Evolutionary conservation across 176 grass and related monocot species (phyloP), one percentile per base, ranked within the genome.

Genomic region (Avena sativa): DNA sequence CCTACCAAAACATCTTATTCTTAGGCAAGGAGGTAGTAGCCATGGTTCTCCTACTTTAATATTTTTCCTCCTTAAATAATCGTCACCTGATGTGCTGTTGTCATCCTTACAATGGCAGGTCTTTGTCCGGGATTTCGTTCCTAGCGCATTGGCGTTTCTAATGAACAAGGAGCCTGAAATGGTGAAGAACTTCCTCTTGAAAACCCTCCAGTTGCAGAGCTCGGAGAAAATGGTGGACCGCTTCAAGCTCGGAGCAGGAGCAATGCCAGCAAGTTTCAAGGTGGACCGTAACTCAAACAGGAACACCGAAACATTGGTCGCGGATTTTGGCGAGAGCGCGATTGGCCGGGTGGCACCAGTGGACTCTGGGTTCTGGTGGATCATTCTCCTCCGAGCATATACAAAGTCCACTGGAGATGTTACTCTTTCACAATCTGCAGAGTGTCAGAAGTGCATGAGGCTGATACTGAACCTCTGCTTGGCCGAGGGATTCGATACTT

Each of bases 291-390:
- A 90, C 34, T 36, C 76, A 5, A 60, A 62, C 52, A 91, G 86
- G 64, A 91, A 93, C 68, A 91, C 75, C 48, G 95, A 98, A 47
- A 95, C 87, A 53, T 88, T 95, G n/a, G 56, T 91, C 59, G 95
- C 95, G 51, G 95, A 98, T 80, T 98, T 98, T 23, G 93, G 93
- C 25, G 95, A 93, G 86, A 93, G 91, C 26, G 93, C 95, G 50
- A 98, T 98, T 21, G 95, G 95, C n/a, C 90, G 93, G 85, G 95
- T 98, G 62, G 93, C 91, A 67, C 95, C 95, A 0, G 95, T 98
- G 5, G 95, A 95, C 87, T 98, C 93, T 67, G 95, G 95, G 8
- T 98, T 98, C 86, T 98, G 95, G 95, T 98, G 93, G 95, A 98
- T 98, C 76, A 91, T 98, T 81, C 93, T 98, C n/a, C 93, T 98